phyloP scores from a whole-genome alignment of 768 basidiomycete species.

The Mycena polygramma region DNA sequence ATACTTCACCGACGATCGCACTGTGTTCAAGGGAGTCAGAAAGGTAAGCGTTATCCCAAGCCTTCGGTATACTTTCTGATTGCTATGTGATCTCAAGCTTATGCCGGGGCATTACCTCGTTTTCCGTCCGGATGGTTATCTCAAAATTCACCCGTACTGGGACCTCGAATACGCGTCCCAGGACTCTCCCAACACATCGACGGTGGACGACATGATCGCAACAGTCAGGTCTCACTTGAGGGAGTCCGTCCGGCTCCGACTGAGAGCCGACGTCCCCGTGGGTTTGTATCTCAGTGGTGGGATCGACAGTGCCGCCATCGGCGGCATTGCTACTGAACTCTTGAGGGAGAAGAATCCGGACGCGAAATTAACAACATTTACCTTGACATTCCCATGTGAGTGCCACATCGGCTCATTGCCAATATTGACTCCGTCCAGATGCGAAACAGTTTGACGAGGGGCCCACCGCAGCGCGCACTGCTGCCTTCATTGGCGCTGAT shows the following conservation, averaged over 20 bases:
- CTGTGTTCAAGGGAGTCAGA: conserved; percentile 29
- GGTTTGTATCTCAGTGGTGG: conserved; percentile 32
- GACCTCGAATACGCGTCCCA: conserved; percentile 16
- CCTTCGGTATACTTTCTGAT: neutral
- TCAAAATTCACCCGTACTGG: conserved; percentile 30
- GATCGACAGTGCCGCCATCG: conserved; percentile 32
- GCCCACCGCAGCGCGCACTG: neutral
- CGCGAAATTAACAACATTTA: conserved; percentile 4
- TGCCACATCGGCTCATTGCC: neutral
- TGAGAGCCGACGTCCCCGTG: conserved; percentile 30
- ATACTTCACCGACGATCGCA: conserved; percentile 29
- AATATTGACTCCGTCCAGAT: neutral
- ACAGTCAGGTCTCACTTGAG: neutral
- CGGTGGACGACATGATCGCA: conserved; percentile 9
- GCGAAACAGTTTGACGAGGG: neutral
- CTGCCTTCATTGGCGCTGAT: neutral
- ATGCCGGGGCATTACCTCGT: conserved; percentile 22
- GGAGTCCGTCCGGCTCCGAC: conserved; percentile 13
- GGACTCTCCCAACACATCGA: neutral
- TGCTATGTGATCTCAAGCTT: neutral
- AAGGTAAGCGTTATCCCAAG: conserved; percentile 22
- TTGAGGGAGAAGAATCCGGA: neutral
- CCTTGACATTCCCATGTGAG: conserved; percentile 5
- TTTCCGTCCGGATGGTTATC: conserved; percentile 16
- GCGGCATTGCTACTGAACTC: conserved; percentile 6